Conservation (phyloP, 2,329 filamentous ascomycete genomes). For the Teratosphaeriaceae sp. region DNA sequence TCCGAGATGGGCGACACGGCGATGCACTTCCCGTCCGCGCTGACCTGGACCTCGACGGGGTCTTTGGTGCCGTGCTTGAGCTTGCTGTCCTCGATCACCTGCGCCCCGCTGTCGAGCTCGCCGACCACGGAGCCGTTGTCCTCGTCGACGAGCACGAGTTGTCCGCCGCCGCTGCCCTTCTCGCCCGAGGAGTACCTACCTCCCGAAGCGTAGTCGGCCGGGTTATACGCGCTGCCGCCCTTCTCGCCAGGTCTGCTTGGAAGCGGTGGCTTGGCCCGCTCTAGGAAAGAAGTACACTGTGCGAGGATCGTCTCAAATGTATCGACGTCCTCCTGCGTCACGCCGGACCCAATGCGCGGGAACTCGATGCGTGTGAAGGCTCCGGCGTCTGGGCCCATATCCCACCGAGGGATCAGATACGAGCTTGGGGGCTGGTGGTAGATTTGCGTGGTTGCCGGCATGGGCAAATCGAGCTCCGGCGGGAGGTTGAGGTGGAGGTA, state of each 20-base stretch:
- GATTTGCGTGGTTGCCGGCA: slow-evolving; percentile 93
- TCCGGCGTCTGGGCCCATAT: slow-evolving; percentile 78
- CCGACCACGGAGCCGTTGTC: slow-evolving; percentile 94
- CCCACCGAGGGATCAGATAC: slow-evolving; percentile 94
- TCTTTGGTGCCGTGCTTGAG: slow-evolving; percentile 88
- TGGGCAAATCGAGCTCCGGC: slow-evolving; percentile 85
- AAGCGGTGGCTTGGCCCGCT: slow-evolving; percentile 62
- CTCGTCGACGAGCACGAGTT: slow-evolving; percentile 90
- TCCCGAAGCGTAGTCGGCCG: slow-evolving; percentile 71
- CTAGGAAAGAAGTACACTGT: slow-evolving; percentile 94
- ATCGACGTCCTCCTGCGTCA: slow-evolving; percentile 84
- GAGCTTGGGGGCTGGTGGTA: slow-evolving; percentile 90
- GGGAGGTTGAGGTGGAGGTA: slow-evolving; percentile 93
- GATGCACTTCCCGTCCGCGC: slow-evolving; percentile 61
- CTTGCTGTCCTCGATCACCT: slow-evolving; percentile 68
- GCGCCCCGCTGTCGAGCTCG: slow-evolving; percentile 75
- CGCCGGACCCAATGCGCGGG: slow-evolving; percentile 62
- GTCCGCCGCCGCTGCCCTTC: slow-evolving; percentile 46
- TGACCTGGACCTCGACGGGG: slow-evolving; percentile 72
- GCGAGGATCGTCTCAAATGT: slow-evolving; percentile 97
- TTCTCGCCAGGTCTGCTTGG: slow-evolving; percentile 26
- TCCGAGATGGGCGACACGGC: slow-evolving; percentile 60
- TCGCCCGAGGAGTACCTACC: slow-evolving; percentile 51
- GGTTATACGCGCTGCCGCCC: slow-evolving; percentile 68
- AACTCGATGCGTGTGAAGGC: slow-evolving; percentile 94